Conservation (phyloP, 495 filamentous ascomycete species). For the Talaromyces trachyspermus region DNA sequence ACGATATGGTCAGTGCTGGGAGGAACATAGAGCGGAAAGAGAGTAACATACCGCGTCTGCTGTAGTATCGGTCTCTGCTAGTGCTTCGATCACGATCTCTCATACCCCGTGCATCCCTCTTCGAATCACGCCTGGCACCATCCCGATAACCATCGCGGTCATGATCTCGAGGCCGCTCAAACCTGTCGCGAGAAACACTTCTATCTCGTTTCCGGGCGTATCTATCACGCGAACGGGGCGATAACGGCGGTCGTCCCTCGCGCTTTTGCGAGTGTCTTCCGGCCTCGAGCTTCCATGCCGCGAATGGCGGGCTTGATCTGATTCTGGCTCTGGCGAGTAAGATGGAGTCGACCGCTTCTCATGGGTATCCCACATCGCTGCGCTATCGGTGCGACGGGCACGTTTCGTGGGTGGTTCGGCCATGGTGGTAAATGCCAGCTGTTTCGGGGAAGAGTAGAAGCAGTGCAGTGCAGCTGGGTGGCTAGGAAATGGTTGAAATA, state of each 20-base stretch:
- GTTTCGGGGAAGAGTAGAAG: too few relatives aligned
- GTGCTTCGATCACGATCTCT: constrained; percentile 38
- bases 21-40: constrained; percentile 6
- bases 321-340: constrained; percentile 21
- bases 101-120: constrained; percentile 31
- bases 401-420: constrained; percentile 49
- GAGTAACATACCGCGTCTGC: constrained; percentile 30
- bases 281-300: constrained; percentile 24
- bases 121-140: constrained; percentile 25
- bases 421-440: constrained; percentile 38
- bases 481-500: too few relatives aligned
- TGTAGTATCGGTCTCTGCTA: constrained; percentile 39
- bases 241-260: constrained; percentile 32
- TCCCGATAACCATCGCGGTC: constrained; percentile 25
- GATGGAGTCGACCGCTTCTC: constrained; percentile 19
- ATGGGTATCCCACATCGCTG: constrained; percentile 46
- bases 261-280: constrained; percentile 22
- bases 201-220: constrained; percentile 33
- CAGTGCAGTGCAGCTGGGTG: too few relatives aligned
- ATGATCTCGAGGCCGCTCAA: too few relatives aligned
- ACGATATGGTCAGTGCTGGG: constrained; percentile 7
- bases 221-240: constrained; percentile 36
- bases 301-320: constrained; percentile 25
- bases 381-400: constrained; percentile 44
- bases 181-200: constrained; percentile 41